Evolutionary conservation across 1,139 yeast species (phyloP), one percentile per base, ranked within the genome.

Genomic region (Candida sanyaensis): DNA sequence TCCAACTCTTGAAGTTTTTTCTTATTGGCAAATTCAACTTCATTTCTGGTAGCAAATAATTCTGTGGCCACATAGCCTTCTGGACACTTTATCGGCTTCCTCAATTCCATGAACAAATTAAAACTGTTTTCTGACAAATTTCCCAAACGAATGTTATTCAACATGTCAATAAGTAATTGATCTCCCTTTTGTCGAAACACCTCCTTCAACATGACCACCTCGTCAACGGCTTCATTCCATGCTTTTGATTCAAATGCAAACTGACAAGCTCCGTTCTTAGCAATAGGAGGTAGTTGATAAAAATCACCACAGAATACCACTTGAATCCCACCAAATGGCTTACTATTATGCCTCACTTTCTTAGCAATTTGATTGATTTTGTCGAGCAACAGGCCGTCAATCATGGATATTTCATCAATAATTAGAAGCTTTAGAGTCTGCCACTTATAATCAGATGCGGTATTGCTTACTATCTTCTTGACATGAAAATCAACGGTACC

Each of bases 61-160:
- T 86, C 95, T 0, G 96, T 88, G 5, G 97, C 96, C 53, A 76
- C 83, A 24, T 90, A 81, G 0, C 92, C 93, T 65, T 89, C 96
- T 0, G 70, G 68, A 58, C 87, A 89, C 0, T 52, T 53, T 1
- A 88, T 81, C 1, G 70, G 68, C 53, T 93, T 73, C 21, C 75
- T 71, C 26, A 90, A 70, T 2, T 63, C 59, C 33, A 63, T 57
- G 54, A 90, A 83, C 48, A 76, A 71, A 0, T 52, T 50, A 2
- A 73, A 68, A 47, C 83, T 72, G 1, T 71, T 68, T 1, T 67
- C 64, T n/a, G 77, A 71, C 38, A 88, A 63, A 8, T 75, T 65
- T 5, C 96, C 96, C 50, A 77, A 66, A 61, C 97, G 77, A 56
- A 91, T 73, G 2, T 86, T 79, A 59, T 90, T 89, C 54, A 91